Conservation (phyloP, 2,329 filamentous ascomycete genomes). For the Fusarium brachygibbosum region DNA sequence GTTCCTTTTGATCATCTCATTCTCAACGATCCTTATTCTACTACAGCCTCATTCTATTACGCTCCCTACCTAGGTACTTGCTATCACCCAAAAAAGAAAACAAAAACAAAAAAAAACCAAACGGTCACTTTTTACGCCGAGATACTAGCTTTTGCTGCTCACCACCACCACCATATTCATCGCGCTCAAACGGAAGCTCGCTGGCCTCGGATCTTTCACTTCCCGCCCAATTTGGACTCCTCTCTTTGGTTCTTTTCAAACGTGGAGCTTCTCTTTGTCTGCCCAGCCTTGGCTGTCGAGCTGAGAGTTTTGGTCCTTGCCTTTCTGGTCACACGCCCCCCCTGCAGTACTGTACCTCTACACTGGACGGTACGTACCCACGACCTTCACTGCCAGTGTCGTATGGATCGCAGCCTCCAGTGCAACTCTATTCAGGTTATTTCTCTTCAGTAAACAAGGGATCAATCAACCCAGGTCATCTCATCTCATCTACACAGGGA, state of each 20-base stretch:
- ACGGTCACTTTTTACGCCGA: slow-evolving; percentile 21
- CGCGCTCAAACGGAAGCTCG: slow-evolving; percentile 16
- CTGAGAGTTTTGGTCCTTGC: slow-evolving; percentile 32
- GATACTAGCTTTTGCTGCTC: slow-evolving; percentile 17
- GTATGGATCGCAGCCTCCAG: slow-evolving; percentile 25
- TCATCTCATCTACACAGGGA: slow-evolving; percentile 10
- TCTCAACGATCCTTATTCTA: slow-evolving; percentile 6
- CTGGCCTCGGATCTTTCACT: slow-evolving; percentile 25
- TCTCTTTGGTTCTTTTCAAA: slow-evolving; percentile 23
- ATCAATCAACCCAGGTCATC: not conserved
- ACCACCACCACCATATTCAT: slow-evolving; percentile 16
- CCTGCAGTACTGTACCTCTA: not conserved
- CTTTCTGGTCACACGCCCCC: slow-evolving; percentile 32
- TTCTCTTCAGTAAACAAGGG: slow-evolving; percentile 7
- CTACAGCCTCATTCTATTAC: slow-evolving; percentile 8
- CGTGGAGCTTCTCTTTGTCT: slow-evolving; percentile 40
- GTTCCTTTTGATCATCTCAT: slow-evolving; percentile 21
- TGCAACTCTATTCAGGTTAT: slow-evolving; percentile 25
- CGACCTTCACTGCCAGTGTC: slow-evolving; percentile 17
- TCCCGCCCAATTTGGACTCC: slow-evolving; percentile 32
- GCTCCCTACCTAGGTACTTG: not conserved
- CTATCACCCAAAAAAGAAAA: not conserved
- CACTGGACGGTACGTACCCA: slow-evolving; percentile 32
- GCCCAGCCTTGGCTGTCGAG: slow-evolving; percentile 39
- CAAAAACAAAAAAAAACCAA: not conserved